Evolutionary conservation across 305 asterid species (phyloP).

Genomic region (Euphrasia arctica): DNA sequence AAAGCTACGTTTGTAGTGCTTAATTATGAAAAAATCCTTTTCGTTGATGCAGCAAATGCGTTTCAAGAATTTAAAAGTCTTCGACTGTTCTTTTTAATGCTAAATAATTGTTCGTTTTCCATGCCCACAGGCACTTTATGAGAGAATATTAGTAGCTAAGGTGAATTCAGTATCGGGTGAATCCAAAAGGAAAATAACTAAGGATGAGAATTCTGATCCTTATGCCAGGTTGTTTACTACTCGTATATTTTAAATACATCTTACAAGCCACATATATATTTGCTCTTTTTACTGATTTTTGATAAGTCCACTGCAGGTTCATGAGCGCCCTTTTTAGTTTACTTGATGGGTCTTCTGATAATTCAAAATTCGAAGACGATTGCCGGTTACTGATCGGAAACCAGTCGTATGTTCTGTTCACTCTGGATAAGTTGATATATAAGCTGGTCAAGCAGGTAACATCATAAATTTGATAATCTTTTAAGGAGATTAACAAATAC

Average conservation of each 20-base stretch:
- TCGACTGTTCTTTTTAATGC: constrained; percentile 20
- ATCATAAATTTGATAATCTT: not conserved
- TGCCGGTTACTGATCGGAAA: constrained; percentile 85
- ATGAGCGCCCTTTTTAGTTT: constrained; percentile 69
- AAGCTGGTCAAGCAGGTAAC: constrained; percentile 84
- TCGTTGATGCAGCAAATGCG: not conserved
- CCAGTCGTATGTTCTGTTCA: constrained; percentile 81
- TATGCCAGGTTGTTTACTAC: constrained; percentile 51
- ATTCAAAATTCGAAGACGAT: constrained; percentile 86
- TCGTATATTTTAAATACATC: constrained; percentile 1
- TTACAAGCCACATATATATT: constrained; percentile 9
- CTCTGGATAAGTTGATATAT: constrained; percentile 85
- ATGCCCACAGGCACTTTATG: constrained; percentile 51
- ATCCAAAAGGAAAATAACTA: constrained; percentile 52
- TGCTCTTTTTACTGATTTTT: too few relatives aligned
- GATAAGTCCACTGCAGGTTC: too few relatives aligned
- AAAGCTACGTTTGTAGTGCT: too few relatives aligned
- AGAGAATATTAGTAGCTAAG: constrained; percentile 77
- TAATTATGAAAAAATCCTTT: too few relatives aligned
- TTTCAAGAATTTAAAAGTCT: constrained; percentile 11
- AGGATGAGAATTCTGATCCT: constrained; percentile 55
- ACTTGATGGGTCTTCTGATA: constrained; percentile 91
- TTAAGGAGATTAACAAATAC: not conserved
- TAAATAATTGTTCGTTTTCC: constrained; percentile 6
- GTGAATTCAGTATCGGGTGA: constrained; percentile 53